phyloP scores from a whole-genome alignment of 495 filamentous ascomycete species.

The Aspergillus biplanus region DNA sequence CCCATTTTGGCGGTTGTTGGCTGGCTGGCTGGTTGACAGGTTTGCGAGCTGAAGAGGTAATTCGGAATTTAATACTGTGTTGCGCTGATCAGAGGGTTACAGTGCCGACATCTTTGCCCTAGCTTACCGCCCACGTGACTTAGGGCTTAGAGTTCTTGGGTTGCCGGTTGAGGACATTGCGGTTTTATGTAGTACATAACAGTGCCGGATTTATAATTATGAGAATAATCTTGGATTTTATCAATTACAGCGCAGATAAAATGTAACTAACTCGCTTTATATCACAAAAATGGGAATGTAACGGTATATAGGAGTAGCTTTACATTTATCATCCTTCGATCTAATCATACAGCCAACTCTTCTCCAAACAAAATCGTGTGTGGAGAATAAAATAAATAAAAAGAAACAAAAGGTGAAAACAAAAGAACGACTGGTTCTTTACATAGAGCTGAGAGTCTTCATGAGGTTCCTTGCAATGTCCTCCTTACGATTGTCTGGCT shows the following conservation, averaged over 20 bases:
- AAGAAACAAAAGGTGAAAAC: conserved; percentile 7
- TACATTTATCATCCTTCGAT: conserved; percentile 35
- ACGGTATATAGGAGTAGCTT: conserved; percentile 33
- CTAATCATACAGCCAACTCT: conserved; percentile 48
- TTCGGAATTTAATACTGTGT: conserved; percentile 26
- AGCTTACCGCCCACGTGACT: conserved; percentile 22
- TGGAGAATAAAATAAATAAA: conserved; percentile 7
- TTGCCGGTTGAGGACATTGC: not conserved
- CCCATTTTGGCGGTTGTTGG: conserved; percentile 80
- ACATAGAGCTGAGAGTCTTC: conserved; percentile 28
- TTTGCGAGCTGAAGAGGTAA: conserved; percentile 43
- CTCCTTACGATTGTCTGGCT: conserved; percentile 22
- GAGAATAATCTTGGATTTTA: not conserved
- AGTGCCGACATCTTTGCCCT: conserved; percentile 14
- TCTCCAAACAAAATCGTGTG: conserved; percentile 21
- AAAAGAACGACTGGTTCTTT: not conserved
- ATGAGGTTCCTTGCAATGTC: conserved; percentile 42
- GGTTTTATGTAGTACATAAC: not conserved
- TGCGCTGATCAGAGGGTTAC: conserved; percentile 17
- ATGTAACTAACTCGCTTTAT: conserved; percentile 34
- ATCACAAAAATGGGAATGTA: conserved; percentile 32
- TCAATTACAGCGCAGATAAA: conserved; percentile 11
- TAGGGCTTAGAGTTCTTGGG: not conserved
- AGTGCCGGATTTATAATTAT: not conserved
- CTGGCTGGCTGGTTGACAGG: conserved; percentile 24